Evolutionary conservation across 148 eudicot genomes (phyloP).

Genomic region (Rhododendron ferrugineum): DNA sequence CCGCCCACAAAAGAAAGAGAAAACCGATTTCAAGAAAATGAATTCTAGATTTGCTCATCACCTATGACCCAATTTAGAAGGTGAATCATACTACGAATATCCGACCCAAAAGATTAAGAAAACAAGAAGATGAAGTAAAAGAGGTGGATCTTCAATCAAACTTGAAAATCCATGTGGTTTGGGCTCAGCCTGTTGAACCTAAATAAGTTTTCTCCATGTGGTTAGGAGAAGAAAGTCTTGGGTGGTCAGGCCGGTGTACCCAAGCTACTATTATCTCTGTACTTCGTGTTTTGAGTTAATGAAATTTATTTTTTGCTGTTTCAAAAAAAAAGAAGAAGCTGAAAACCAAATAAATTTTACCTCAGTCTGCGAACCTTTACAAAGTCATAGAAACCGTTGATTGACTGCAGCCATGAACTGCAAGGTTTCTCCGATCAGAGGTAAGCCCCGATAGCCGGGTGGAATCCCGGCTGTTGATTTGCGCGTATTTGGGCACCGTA

Average conservation of each 20-base stretch:
- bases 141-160: not conserved
- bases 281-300: too few relatives aligned
- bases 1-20: not conserved
- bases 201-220: too few relatives aligned
- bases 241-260: too few relatives aligned
- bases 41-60: not conserved
- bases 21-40: not conserved
- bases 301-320: too few relatives aligned
- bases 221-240: too few relatives aligned
- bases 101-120: not conserved
- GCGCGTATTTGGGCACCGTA: not conserved
- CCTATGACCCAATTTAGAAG: not conserved
- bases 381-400: conserved; percentile 40
- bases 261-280: too few relatives aligned
- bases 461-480: conserved; percentile 15
- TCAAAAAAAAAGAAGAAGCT: too few relatives aligned
- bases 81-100: not conserved
- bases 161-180: too few relatives aligned
- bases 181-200: too few relatives aligned
- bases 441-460: conserved; percentile 36
- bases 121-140: not conserved
- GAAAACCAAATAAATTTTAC: conserved; percentile 16
- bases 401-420: conserved; percentile 39
- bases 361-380: conserved; percentile 33
- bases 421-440: conserved; percentile 45